phyloP scores from a whole-genome alignment of 306 rosid genomes.

The Gynostemma pentaphyllum region DNA sequence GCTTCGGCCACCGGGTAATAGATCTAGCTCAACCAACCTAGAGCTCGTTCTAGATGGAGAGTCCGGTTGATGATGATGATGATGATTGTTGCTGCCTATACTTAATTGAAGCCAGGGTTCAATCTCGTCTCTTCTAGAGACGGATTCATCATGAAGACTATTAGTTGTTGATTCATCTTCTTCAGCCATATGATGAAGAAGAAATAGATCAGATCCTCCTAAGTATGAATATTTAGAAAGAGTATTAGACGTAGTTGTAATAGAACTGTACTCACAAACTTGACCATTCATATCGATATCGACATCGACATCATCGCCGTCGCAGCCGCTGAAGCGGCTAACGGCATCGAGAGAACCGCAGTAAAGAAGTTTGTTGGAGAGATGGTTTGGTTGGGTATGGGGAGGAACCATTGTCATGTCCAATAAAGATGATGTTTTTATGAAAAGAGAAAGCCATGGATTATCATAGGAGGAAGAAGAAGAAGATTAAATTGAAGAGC shows the following conservation, averaged over 20 bases:
- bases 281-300: constrained; percentile 15
- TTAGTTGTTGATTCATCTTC: constrained; percentile 50
- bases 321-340: constrained; percentile 2
- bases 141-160: constrained; percentile 21
- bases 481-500: constrained; percentile 19
- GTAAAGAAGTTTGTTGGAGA: constrained; percentile 6
- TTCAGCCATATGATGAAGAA: constrained; percentile 52
- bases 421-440: background rate
- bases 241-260: too few relatives aligned
- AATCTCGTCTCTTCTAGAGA: constrained; percentile 21
- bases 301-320: background rate
- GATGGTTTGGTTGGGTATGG: constrained; percentile 23
- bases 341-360: constrained; percentile 18
- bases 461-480: constrained; percentile 4
- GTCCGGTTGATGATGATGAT: background rate
- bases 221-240: constrained; percentile 15
- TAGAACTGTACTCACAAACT: too few relatives aligned
- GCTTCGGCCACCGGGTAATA: constrained; percentile 24
- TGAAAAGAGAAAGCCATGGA: constrained; percentile 26
- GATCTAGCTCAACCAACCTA: constrained; percentile 51
- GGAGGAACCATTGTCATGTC: constrained; percentile 80
- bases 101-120: constrained; percentile 82
- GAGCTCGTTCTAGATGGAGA: background rate
- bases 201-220: constrained; percentile 50
- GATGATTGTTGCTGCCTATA: constrained; percentile 39